phyloP scores from a whole-genome alignment of 192 early-diverging fungal species.

The Geranomyces michiganensis region DNA sequence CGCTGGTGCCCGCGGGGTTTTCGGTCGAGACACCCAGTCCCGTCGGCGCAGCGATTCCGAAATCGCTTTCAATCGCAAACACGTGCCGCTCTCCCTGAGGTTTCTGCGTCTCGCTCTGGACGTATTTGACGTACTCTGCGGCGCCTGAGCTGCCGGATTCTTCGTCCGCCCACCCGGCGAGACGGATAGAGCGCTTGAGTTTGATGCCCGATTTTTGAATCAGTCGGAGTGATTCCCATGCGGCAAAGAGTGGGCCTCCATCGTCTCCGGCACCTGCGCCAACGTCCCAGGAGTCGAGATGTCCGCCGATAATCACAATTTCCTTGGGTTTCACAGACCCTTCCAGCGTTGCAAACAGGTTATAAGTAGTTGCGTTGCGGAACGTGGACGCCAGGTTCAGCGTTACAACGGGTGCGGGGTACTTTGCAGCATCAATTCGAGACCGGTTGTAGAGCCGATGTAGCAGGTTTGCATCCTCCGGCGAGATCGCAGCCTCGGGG shows the following conservation, averaged over 20 bases:
- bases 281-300: constrained; percentile 10
- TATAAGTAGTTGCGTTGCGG: constrained; percentile 1
- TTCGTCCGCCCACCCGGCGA: constrained; percentile 14
- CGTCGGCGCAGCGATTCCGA: neutral
- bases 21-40: neutral
- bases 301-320: constrained; percentile 6
- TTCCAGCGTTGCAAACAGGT: neutral
- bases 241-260: neutral
- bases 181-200: constrained; percentile 2
- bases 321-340: neutral
- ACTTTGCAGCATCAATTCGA: neutral
- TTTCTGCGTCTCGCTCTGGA: neutral
- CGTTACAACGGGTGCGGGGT: neutral
- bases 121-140: neutral
- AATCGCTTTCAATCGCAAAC: constrained; percentile 1
- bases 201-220: constrained; percentile 8
- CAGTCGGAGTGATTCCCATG: constrained; percentile 6
- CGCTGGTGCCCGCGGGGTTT: neutral
- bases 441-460: constrained; percentile 6
- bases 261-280: constrained; percentile 14
- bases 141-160: neutral
- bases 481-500: neutral
- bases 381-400: constrained; percentile 3
- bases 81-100: constrained; percentile 1
- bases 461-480: constrained; percentile 5